A percentile compares a stretch with the other conserved stretches of the same genome.
These are phyloP conservation scores for Epichloe coenophiala DNA, from an alignment of 2,329 filamentous ascomycete genomes.

Conservation along the genomic window DNA sequence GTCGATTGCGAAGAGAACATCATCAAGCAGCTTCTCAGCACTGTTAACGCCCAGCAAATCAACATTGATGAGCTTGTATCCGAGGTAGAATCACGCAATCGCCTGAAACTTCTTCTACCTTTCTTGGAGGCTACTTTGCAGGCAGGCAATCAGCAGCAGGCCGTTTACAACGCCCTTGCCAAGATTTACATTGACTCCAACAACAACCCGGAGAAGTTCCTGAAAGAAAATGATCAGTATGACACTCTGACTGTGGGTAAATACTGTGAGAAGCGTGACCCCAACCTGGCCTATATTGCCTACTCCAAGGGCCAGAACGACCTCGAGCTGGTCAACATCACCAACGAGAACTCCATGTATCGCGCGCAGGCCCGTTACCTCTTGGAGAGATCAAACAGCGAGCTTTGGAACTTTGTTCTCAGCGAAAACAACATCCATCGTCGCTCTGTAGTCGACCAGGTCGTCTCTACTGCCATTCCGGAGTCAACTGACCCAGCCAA, in stretches of 20 bases:
- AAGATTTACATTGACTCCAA: conserved; percentile 99
- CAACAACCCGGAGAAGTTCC: conserved; percentile 93
- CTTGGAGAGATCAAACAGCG: conserved; percentile 73
- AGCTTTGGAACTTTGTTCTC: conserved; percentile 91
- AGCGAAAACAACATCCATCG: conserved; percentile 94
- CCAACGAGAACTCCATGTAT: conserved; percentile 99
- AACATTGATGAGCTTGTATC: conserved; percentile 88
- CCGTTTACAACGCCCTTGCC: conserved; percentile 89
- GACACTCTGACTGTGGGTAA: conserved; percentile 87
- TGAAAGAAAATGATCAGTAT: conserved; percentile 95
- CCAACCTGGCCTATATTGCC: conserved; percentile 86
- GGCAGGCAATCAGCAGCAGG: conserved; percentile 86
- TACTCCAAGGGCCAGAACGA: conserved; percentile 97
- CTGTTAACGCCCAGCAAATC: conserved; percentile 71
- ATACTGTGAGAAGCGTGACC: conserved; percentile 98
- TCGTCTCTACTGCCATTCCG: conserved; percentile 87
- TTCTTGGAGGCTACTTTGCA: conserved; percentile 90
- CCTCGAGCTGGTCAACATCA: conserved; percentile 90
- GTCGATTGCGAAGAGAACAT: conserved; percentile 95
- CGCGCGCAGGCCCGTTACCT: conserved; percentile 93
- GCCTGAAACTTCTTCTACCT: conserved; percentile 84
- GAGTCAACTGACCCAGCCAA: conserved; percentile 87
- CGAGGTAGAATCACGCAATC: conserved; percentile 92
- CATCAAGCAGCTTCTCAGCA: conserved; percentile 81
- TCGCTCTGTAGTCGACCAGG: conserved; percentile 86